phyloP scores from a whole-genome alignment of 2,329 filamentous ascomycete species.

The Stemphylium lycopersici region DNA sequence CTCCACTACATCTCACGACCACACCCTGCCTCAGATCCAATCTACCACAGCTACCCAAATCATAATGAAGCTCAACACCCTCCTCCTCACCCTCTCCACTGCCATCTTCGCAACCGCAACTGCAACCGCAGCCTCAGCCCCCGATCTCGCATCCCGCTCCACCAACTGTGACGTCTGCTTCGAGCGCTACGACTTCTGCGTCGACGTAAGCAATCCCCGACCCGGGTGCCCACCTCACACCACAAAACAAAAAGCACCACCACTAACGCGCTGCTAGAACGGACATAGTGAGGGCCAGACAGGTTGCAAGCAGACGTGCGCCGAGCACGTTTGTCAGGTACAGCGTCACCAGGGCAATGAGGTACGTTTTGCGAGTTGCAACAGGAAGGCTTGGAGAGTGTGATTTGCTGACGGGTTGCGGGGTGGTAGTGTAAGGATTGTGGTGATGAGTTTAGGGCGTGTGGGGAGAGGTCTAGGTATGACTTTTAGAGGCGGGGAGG shows the following conservation, averaged over 20 bases:
- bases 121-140: background rate
- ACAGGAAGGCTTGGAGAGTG: background rate
- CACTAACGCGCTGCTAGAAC: conserved; percentile 11
- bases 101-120: background rate
- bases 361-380: background rate
- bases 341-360: conserved; percentile 7
- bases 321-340: conserved; percentile 21
- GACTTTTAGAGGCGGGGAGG: background rate
- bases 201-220: conserved; percentile 8
- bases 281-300: conserved; percentile 14
- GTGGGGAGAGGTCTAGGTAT: conserved; percentile 5
- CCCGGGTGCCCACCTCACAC: too few species aligned
- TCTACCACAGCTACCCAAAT: background rate
- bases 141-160: background rate
- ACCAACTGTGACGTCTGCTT: conserved; percentile 14
- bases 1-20: too few species aligned
- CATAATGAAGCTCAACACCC: conserved; percentile 9
- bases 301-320: conserved; percentile 20
- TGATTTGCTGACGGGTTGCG: background rate
- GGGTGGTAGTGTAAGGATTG: conserved; percentile 4
- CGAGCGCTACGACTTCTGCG: conserved; percentile 15
- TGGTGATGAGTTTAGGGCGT: conserved; percentile 4
- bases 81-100: background rate
- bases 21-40: too few species aligned
- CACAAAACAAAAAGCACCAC: too few species aligned